Evolutionary conservation across 2,329 filamentous ascomycete genomes (phyloP), one percentile per base, ranked within the genome.

Genomic region (Fusarium chuoi): DNA sequence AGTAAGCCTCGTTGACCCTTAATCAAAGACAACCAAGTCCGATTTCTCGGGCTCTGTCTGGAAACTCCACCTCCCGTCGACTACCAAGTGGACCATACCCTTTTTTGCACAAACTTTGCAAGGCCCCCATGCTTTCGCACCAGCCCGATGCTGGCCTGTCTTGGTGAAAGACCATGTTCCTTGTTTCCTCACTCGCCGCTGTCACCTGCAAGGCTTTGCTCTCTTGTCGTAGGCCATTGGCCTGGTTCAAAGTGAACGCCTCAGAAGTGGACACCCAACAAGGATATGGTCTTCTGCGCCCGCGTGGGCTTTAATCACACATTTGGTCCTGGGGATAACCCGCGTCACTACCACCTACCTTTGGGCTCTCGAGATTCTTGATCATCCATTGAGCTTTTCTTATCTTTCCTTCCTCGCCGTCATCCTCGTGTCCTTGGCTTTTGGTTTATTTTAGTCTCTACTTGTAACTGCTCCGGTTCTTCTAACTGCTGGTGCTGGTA

Each of bases 1-100:
- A 69, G 55, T 74, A 78, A 78, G 77, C 76, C 77, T 78, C 73
- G 76, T 71, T 72, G 74, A 78, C 76, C 77, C 77, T 78, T 78
- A 78, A 78, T 78, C 77, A 78, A 78, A 77, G 64, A 65, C 59
- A 76, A 65, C 66, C 69, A 78, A 75, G 76, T 68, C 76, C 76
- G 58, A 68, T 71, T 65, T 77, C 75, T 76, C 71, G 74, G 75
- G 70, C 74, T 68, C 68, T 65, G 66, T 62, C 63, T 64, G 35
- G 51, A 74, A 60, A 60, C 68, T 75, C 77, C 77, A 78, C 77
- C 76, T 73, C 73, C 77, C 75, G 73, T 59, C 62, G 64, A 72
- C 65, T 62, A 75, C 67, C 64, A 66, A 65, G 55, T 65, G 35
- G 62, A 64, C 75, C 55, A 68, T 75, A 73, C 62, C 68, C 49